Evolutionary conservation across 345 rosid species (phyloP).

Genomic region (Citrus sp.): DNA sequence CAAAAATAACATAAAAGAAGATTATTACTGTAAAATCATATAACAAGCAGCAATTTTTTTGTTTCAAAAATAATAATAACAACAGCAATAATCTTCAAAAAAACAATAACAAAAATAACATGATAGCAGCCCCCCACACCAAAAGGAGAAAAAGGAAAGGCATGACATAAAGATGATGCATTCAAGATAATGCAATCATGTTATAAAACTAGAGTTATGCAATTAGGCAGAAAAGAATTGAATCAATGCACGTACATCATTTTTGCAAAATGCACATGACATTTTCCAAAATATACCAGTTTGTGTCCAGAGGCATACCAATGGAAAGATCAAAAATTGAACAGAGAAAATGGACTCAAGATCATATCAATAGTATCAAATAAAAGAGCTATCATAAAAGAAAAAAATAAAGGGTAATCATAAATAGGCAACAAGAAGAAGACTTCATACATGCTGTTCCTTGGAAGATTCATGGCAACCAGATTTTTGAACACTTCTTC

Average conservation of each 20-base stretch:
- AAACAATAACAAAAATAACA: background rate
- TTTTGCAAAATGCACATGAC: background rate
- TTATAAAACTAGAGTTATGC: background rate
- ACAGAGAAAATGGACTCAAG: background rate
- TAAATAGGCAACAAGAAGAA: conserved; percentile 8
- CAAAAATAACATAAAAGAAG: background rate
- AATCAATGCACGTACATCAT: background rate
- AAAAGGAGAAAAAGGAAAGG: background rate
- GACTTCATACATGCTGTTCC: conserved; percentile 83
- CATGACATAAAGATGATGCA: background rate
- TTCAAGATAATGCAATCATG: background rate
- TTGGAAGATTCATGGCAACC: conserved; percentile 92
- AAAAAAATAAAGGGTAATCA: background rate
- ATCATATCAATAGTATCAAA: background rate
- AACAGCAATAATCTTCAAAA: background rate
- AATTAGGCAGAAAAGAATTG: background rate
- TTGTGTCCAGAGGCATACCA: background rate
- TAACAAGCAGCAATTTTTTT: background rate
- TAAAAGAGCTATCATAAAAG: background rate
- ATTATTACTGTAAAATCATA: background rate
- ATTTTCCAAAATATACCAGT: background rate
- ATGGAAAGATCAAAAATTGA: background rate
- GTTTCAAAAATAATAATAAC: background rate
- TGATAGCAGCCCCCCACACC: background rate
- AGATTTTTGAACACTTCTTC: conserved; percentile 98